Base-by-base conservation (phyloP, 495 filamentous ascomycete species). In the Hyphodiscus hymeniophilus region DNA sequence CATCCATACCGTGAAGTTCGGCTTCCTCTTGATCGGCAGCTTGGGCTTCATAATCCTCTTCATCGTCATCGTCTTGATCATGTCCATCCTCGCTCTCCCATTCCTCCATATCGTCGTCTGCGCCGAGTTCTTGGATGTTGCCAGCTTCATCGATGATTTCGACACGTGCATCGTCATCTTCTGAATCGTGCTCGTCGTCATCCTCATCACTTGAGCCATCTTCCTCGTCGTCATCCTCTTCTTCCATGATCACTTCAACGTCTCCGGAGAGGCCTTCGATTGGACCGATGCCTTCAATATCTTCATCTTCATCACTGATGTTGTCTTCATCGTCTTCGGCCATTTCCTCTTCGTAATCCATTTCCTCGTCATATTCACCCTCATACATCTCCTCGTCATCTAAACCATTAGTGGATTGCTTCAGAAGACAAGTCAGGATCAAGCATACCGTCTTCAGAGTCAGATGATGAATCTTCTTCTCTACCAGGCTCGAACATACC, bases 401-500 rank as follows among this genome's bases (percentile, higher is more conserved):
- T 75, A 43, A 0, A 28, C 8, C 41, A 23, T 72, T 59, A 73
- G 63, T 52, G 48, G 30, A 11, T 26, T 16, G 7, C 7, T 16
- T n/a, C 20, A 20, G 8, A 20, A 43, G 17, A 8, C 36, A 12
- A 54, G 11, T n/a, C n/a, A 18, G 23, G 30, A 11, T 16, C 23
- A 34, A 40, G 49, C 58, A 42, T 66, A 72, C 68, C 78, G 54
- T 60, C 88, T 45, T 84, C 74, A 12, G 68, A 77, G 46, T 81
- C 80, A 5, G 81, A 85, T 48, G 82, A 86, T 39, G 82, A 84
- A 44, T 85, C 84, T 47, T 87, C 84, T 52, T 87, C 83, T 52
- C 87, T 76, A 50, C 79, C 77, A 51, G 85, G 86, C 60, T 96
- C 92, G 48, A 95, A 80, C 79, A 99, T 89, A 31, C 94, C 94